Evolutionary conservation across 2,329 filamentous ascomycete species (phyloP).

Genomic region (Colletotrichum magnum): DNA sequence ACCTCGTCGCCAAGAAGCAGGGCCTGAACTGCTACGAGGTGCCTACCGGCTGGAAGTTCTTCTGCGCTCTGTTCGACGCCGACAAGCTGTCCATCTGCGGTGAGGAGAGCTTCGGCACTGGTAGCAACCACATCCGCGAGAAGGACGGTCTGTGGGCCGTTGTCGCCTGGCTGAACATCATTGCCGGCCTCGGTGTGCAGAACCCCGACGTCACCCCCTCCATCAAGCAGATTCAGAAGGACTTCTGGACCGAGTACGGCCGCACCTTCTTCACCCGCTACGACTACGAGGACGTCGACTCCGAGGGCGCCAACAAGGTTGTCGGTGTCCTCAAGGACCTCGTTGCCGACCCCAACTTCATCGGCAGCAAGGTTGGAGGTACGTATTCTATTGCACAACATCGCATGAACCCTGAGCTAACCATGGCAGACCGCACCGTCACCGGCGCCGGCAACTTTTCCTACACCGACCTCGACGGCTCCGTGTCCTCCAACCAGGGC

Average conservation of each 20-base stretch:
- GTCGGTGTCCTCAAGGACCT: conserved; percentile 84
- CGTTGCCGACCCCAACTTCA: conserved; percentile 80
- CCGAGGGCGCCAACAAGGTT: conserved; percentile 91
- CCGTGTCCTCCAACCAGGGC: conserved; percentile 95
- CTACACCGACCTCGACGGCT: conserved; percentile 98
- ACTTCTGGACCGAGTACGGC: conserved; percentile 97
- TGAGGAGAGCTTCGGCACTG: conserved; percentile 98
- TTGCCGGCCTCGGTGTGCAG: conserved; percentile 90
- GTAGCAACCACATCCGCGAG: conserved; percentile 98
- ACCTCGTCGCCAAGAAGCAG: conserved; percentile 96
- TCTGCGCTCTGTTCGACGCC: conserved; percentile 94
- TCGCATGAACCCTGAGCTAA: conserved; percentile 41
- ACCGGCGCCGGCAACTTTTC: conserved; percentile 95
- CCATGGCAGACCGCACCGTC: conserved; percentile 78
- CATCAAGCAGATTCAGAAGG: conserved; percentile 95
- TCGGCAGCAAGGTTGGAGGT: conserved; percentile 86
- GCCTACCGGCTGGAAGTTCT: conserved; percentile 99
- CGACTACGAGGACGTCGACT: conserved; percentile 97
- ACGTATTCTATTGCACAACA: conserved; percentile 44
- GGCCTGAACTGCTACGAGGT: conserved; percentile 95
- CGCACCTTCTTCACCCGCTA: conserved; percentile 99
- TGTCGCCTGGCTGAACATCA: conserved; percentile 98
- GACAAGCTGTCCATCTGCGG: conserved; percentile 98
- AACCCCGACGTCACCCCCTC: conserved; percentile 85
- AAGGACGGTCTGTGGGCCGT: conserved; percentile 99